Evolutionary conservation across 768 basidiomycete species (phyloP), one percentile per base, ranked within the genome.

Genomic region (Lactarius pseudohatsudake): DNA sequence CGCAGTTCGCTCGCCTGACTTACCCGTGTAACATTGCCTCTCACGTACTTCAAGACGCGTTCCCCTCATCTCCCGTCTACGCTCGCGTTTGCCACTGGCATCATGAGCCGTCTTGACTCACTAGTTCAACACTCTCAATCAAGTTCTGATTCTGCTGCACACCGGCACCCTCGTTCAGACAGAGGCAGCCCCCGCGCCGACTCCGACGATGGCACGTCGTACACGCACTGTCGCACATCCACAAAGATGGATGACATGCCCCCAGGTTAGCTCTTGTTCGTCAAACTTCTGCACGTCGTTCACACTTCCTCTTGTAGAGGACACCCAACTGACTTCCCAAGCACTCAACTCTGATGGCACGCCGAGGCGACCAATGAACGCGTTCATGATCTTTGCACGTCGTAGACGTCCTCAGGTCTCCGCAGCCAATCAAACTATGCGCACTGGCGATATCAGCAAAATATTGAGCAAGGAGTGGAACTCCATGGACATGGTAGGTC

Each of bases 321-420:
- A 71, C 50, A 64, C 68, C n/a, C 70, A 71, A 2, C 76, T 92
- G 74, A 93, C 87, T 22, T 85, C 85, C 4, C 92, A 94, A 76
- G 87, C 90, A 16, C 82, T 94, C 64, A 94, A 94, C 75, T 82
- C 90, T 1, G 92, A 94, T 71, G 92, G 92, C 32, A 93, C 91
- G 57, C 92, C 92, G 30, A 93, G 93, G 75, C 86, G 92, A 15
- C 92, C 92, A 40, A 94, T 94, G 92, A 94, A 94, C 75, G 92
- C 92, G 26, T 94, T 94, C 80, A 94, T 94, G 92, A 94, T 94
- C 66, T 94, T 93, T 72, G 92, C 92, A 67, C 85, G 92, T 28
- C 83, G 88, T 61, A 83, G 92, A 64, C 80, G 92, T 53, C 92
- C 92, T 20, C 90, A 94, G 75, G 90, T 94, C 40, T 86, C 90